Conservation (phyloP, 2,329 filamentous ascomycete species). For the Lachnellula subtilissima region DNA sequence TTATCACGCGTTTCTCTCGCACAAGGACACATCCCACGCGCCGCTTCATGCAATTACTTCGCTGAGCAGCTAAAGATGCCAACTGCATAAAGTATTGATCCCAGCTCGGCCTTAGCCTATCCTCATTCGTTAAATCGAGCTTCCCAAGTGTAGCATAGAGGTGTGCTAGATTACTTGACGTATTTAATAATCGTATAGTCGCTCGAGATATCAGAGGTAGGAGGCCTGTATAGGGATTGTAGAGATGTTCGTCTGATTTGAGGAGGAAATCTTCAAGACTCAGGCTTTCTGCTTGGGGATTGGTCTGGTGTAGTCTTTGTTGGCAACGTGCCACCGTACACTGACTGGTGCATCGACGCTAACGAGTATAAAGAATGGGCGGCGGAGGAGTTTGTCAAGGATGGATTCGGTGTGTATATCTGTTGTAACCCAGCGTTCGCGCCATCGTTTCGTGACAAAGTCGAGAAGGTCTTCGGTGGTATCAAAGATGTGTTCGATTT, state of each 20-base stretch:
- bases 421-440: constrained; percentile 77
- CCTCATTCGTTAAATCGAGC: constrained; percentile 71
- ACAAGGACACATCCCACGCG: constrained; percentile 93
- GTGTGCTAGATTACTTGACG: constrained; percentile 64
- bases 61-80: constrained; percentile 82
- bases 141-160: constrained; percentile 68
- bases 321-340: constrained; percentile 78
- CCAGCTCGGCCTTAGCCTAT: constrained; percentile 84
- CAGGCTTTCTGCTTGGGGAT: constrained; percentile 22
- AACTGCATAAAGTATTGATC: constrained; percentile 98
- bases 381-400: constrained; percentile 68
- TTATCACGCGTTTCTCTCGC: constrained; percentile 78
- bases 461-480: constrained; percentile 68
- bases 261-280: constrained; percentile 52
- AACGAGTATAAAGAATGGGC: constrained; percentile 90
- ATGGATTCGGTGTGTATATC: constrained; percentile 70
- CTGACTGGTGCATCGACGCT: constrained; percentile 87
- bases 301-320: constrained; percentile 37
- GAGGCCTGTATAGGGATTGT: constrained; percentile 58
- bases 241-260: constrained; percentile 69
- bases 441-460: constrained; percentile 82
- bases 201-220: constrained; percentile 76
- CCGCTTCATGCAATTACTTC: constrained; percentile 97
- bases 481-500: constrained; percentile 44
- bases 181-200: constrained; percentile 82